Percentiles rank a stretch among this genome's conserved stretches.
These are phyloP conservation scores for Capsicum pubescens DNA, from an alignment of 257 asterid genomes.

Conservation along the genomic window DNA sequence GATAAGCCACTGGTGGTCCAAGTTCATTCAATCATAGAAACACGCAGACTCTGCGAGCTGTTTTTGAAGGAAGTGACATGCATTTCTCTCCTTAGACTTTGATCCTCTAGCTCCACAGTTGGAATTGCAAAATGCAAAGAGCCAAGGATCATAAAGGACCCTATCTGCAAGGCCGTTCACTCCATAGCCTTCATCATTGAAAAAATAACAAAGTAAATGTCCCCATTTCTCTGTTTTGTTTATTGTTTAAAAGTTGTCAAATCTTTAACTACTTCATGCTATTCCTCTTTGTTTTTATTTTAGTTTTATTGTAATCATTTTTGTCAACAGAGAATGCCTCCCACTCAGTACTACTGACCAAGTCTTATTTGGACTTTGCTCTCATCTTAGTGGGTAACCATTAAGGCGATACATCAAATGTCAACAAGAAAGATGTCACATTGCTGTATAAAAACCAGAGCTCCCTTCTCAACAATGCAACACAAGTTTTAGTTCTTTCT, in stretches of 20 bases:
- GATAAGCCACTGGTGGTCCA: no score
- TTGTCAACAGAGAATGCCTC: neutral
- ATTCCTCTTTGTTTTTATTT: neutral
- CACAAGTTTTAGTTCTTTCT: neutral
- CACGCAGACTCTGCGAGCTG: no score
- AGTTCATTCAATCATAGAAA: no score
- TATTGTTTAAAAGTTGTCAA: neutral
- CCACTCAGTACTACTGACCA: neutral
- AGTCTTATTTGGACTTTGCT: neutral
- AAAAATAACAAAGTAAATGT: neutral
- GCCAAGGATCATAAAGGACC: neutral
- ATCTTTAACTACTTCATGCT: neutral
- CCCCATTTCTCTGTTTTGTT: neutral
- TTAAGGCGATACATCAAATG: neutral
- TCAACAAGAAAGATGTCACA: neutral
- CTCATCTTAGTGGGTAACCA: neutral
- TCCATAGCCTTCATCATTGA: neutral
- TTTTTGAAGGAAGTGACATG: no score
- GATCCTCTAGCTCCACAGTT: no score
- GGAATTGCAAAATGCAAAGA: neutral
- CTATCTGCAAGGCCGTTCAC: neutral
- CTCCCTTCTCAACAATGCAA: neutral
- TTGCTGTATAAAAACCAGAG: slow-evolving; percentile 8
- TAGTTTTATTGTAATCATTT: neutral
- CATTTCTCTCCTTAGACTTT: no score